Evolutionary conservation across 1,139 yeast species (phyloP), one percentile per base, ranked within the genome.

Genomic region (Saccharomyces hybrid): DNA sequence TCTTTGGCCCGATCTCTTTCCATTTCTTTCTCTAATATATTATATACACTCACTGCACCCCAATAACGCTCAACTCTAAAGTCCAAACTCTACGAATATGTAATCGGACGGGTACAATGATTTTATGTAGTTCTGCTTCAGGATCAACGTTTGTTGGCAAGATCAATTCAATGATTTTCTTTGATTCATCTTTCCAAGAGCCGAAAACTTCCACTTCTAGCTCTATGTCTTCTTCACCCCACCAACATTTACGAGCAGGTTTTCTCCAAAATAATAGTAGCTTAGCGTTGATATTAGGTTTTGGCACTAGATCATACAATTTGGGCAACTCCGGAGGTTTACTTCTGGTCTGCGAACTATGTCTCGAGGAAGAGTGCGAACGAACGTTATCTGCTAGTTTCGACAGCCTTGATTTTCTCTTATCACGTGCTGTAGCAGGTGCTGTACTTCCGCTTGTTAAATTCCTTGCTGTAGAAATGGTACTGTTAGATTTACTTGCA

Each of bases 201-300:
- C 71, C 65, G 49, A 69, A 64, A 1, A 69, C 65, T 41, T 72
- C 71, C 5, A 86, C 74, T 38, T 76, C 77, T 32, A 89, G 74
- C 5, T 78, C 79, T 23, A 83, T 74, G 49, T 76, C 73, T 49
- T 82, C 82, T 64, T 85, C 86, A 11, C 88, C 85, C 99, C 99
- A 95, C 99, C 99, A 95, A 72, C 99, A 95, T 69, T 95, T 95
- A 66, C 99, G 79, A 1, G 99, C 99, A 0, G 99, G 99, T 67
- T 93, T 93, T 59, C 96, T 80, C 99, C 99, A 95, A 68, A 95
- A 95, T 56, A 95, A 75, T 44, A 95, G 76, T 53, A 95, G 77
- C 68, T 95, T 93, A 38, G 93, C 64, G 56, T 69, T 69, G 51
- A 69, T 63, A 47, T 67, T 68, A 14, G 73, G 73, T 47, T 64